phyloP scores from a whole-genome alignment of 2,329 filamentous ascomycete genomes.

The Penicillium fuscoglaucum region DNA sequence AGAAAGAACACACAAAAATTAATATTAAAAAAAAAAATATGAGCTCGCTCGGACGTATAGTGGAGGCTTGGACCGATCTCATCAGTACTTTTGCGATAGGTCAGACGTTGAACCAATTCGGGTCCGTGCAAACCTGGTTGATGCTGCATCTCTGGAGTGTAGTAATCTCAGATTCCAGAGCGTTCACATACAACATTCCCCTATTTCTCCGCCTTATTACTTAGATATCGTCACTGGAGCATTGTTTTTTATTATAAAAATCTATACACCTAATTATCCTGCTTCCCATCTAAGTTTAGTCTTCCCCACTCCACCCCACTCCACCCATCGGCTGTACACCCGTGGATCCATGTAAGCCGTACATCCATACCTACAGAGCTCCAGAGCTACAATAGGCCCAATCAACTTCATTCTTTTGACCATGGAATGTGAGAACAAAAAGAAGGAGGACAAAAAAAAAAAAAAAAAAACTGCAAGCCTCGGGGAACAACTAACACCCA shows the following conservation, averaged over 20 bases:
- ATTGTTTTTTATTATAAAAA: background rate
- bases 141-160: slow-evolving; percentile 18
- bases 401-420: background rate
- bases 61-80: slow-evolving; percentile 14
- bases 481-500: slow-evolving; percentile 3
- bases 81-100: slow-evolving; percentile 16
- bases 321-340: background rate
- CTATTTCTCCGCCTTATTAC: slow-evolving; percentile 6
- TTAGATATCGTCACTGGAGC: background rate
- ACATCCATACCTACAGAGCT: background rate
- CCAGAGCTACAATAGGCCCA: background rate
- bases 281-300: background rate
- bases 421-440: slow-evolving; percentile 1
- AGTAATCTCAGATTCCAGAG: slow-evolving; percentile 11
- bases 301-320: background rate
- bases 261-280: background rate
- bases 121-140: slow-evolving; percentile 29
- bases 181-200: slow-evolving; percentile 2
- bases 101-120: slow-evolving; percentile 10
- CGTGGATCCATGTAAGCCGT: background rate
- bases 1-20: background rate
- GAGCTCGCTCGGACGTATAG: slow-evolving; percentile 13
- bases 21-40: slow-evolving; percentile 1
- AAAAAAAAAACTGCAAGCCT: background rate
- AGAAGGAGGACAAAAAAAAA: background rate